A percentile compares a stretch with the other conserved stretches of the same genome.
Evolutionary conservation across 73 alveolate genomes (phyloP).

Genomic region (Paramecium octaurelia): DNA sequence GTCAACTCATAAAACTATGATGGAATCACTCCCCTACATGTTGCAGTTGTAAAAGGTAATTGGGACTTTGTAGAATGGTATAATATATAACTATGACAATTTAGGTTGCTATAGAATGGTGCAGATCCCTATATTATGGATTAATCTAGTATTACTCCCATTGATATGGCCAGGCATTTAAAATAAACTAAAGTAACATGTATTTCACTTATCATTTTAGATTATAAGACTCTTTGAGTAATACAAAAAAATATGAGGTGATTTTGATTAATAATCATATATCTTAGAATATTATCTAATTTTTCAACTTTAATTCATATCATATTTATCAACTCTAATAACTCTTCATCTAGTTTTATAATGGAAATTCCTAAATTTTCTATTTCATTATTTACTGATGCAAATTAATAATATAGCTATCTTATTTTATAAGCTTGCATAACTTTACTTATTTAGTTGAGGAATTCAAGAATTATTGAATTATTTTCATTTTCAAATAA

Average conservation of each 20-base stretch:
- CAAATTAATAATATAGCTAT: too few relatives aligned
- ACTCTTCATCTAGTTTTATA: too few relatives aligned
- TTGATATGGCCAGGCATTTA: constrained; percentile 51
- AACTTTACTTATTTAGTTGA: too few relatives aligned
- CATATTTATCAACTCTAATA: too few relatives aligned
- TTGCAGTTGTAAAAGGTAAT: constrained; percentile 48
- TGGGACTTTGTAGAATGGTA: constrained; percentile 33
- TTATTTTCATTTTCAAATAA: too few relatives aligned
- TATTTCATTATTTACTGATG: too few relatives aligned
- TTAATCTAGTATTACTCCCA: constrained; percentile 51
- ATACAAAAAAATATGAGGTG: background rate
- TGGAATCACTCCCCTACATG: constrained; percentile 70
- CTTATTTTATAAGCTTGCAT: too few relatives aligned
- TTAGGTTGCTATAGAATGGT: constrained; percentile 53
- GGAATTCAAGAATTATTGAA: too few relatives aligned
- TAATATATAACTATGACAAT: background rate
- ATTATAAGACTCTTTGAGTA: background rate
- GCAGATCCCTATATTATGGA: constrained; percentile 65
- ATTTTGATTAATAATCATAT: background rate
- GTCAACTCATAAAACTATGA: constrained; percentile 55
- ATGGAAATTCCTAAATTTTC: too few relatives aligned
- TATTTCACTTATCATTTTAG: background rate
- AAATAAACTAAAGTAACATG: background rate
- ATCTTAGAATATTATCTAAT: background rate
- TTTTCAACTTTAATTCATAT: too few relatives aligned